These are phyloP conservation scores for Pythium phragmiticola DNA, from an alignment of 352 stramenopile species.

Conservation along the genomic window DNA sequence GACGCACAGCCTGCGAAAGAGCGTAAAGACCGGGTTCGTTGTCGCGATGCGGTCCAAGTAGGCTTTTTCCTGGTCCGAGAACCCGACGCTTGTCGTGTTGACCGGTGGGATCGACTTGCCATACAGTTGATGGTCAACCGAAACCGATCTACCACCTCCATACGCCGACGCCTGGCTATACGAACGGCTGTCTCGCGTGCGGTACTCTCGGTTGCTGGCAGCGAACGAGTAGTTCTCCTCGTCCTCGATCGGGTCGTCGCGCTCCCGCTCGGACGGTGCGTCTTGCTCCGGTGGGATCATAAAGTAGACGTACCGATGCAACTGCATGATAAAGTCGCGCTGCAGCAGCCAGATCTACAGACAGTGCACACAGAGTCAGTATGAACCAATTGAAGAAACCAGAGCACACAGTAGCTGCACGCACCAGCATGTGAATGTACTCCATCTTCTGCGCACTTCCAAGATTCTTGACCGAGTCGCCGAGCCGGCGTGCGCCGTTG, in stretches of 20 bases:
- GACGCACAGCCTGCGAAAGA: slow-evolving; percentile 79
- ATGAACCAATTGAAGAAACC: neutral
- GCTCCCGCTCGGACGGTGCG: slow-evolving; percentile 17
- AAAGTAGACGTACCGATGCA: slow-evolving; percentile 88
- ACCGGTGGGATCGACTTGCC: slow-evolving; percentile 28
- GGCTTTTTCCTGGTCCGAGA: slow-evolving; percentile 64
- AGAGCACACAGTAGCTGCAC: neutral
- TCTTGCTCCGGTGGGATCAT: slow-evolving; percentile 77
- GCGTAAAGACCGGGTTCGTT: slow-evolving; percentile 70
- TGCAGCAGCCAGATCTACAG: slow-evolving; percentile 80
- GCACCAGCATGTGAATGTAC: slow-evolving; percentile 84
- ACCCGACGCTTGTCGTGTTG: slow-evolving; percentile 31
- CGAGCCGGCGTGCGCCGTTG: slow-evolving; percentile 63
- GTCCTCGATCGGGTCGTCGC: slow-evolving; percentile 3
- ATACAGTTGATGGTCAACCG: neutral
- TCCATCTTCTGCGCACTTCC: slow-evolving; percentile 65
- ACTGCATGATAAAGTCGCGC: slow-evolving; percentile 76
- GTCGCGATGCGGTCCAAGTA: slow-evolving; percentile 83
- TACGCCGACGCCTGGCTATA: slow-evolving; percentile 17
- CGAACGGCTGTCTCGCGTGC: slow-evolving; percentile 7
- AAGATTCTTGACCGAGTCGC: slow-evolving; percentile 80
- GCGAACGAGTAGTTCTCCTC: slow-evolving; percentile 20
- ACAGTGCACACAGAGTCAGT: neutral
- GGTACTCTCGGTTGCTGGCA: slow-evolving; percentile 9
- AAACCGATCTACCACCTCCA: neutral